Percentiles rank a stretch among this genome's conserved stretches.
phyloP scores from a whole-genome alignment of 2,329 filamentous ascomycete genomes.

The Claviceps pazoutovae region DNA sequence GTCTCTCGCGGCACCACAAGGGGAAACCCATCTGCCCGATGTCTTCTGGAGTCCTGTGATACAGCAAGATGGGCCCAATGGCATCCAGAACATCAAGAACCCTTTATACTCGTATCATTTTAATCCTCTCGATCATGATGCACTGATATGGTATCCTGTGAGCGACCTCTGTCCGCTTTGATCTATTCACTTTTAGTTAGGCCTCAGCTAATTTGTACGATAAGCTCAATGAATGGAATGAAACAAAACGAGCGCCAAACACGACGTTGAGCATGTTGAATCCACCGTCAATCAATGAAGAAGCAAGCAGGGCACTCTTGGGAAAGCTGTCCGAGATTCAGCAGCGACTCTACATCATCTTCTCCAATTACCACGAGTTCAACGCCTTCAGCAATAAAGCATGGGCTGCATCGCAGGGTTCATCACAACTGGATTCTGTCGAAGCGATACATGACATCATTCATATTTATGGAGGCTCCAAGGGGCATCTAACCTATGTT shows the following conservation, averaged over 20 bases:
- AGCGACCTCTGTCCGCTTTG: conserved; percentile 14
- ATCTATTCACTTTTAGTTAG: neutral
- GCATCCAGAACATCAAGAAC: conserved; percentile 42
- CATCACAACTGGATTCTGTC: conserved; percentile 45
- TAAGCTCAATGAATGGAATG: conserved; percentile 44
- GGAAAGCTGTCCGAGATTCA: conserved; percentile 39
- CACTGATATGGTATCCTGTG: conserved; percentile 47
- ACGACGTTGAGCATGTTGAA: conserved; percentile 13
- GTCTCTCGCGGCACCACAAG: conserved; percentile 34
- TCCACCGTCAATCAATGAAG: conserved; percentile 42
- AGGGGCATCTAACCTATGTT: conserved; percentile 57
- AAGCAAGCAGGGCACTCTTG: conserved; percentile 32
- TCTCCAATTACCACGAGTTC: conserved; percentile 54
- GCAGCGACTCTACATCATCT: conserved; percentile 51
- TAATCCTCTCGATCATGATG: conserved; percentile 41
- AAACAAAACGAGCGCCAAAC: conserved; percentile 44
- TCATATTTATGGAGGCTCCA: conserved; percentile 42
- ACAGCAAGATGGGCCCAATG: conserved; percentile 41
- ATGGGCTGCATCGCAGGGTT: conserved; percentile 35
- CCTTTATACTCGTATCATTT: conserved; percentile 49
- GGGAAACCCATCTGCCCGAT: conserved; percentile 32
- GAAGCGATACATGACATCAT: conserved; percentile 52
- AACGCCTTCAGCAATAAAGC: conserved; percentile 56
- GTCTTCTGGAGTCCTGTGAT: conserved; percentile 35
- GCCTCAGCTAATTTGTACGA: neutral